These are phyloP conservation scores for Neoboletus brunneissimus DNA, from an alignment of 768 basidiomycete genomes.

Conservation along the genomic window DNA sequence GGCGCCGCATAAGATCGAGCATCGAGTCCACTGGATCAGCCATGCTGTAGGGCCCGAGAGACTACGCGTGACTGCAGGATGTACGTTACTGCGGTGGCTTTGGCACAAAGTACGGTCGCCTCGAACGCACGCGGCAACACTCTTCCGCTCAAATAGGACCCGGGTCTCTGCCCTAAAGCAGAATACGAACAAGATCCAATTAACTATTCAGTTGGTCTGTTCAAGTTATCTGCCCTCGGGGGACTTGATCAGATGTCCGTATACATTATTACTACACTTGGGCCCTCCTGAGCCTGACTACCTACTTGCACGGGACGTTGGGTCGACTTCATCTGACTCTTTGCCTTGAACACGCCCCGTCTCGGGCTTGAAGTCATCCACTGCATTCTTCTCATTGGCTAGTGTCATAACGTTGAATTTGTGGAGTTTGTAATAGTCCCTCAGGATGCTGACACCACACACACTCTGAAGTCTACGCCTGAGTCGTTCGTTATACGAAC, in stretches of 20 bases:
- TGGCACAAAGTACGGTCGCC: neutral
- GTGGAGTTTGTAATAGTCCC: constrained; percentile 64
- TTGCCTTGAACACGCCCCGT: constrained; percentile 34
- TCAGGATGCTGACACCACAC: constrained; percentile 72
- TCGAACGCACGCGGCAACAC: neutral
- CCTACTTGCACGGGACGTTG: neutral
- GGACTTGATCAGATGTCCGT: neutral
- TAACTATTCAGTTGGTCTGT: too few relatives aligned
- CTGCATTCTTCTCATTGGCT: constrained; percentile 47
- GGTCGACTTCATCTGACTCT: neutral
- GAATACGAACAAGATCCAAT: too few relatives aligned
- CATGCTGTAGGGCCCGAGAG: constrained; percentile 38
- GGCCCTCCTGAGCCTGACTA: neutral
- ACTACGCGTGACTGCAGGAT: neutral
- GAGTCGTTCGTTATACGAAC: neutral
- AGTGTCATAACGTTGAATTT: constrained; percentile 83
- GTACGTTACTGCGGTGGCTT: neutral
- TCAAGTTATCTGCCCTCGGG: neutral
- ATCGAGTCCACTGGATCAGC: constrained; percentile 84
- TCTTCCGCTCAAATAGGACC: constrained; percentile 7
- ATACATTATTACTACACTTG: neutral
- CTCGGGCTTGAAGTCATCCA: constrained; percentile 33
- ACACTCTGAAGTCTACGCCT: constrained; percentile 48
- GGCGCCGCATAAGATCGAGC: constrained; percentile 92
- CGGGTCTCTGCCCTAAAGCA: neutral